A percentile compares a stretch with the other conserved stretches of the same genome.
These are phyloP conservation scores for Penicillium sp. DNA, from an alignment of 2,329 filamentous ascomycete species.

Conservation along the genomic window DNA sequence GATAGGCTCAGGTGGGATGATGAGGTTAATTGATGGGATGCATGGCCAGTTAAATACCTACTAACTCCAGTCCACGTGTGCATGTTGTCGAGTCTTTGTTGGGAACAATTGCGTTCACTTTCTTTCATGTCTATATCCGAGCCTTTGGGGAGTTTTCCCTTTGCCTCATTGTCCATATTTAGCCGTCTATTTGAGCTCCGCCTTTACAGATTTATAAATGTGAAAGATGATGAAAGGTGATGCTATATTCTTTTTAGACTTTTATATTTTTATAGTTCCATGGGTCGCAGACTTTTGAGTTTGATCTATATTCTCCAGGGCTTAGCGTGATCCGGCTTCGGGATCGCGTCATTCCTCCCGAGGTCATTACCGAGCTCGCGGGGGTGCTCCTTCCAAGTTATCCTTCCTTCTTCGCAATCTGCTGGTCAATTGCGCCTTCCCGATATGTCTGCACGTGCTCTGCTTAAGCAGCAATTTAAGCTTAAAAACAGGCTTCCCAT, in stretches of 20 bases:
- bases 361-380: not conserved
- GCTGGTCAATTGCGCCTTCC: slow-evolving; percentile 8
- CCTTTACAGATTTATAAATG: not conserved
- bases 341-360: slow-evolving; percentile 1
- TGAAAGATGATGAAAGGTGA: not conserved
- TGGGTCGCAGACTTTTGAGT: not conserved
- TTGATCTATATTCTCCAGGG: not conserved
- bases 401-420: slow-evolving; percentile 5
- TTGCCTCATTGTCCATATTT: not conserved
- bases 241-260: not conserved
- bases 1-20: not conserved
- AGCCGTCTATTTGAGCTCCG: not conserved
- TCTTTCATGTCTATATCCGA: not conserved
- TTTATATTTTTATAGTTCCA: not conserved
- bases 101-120: not conserved
- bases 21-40: not conserved
- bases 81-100: slow-evolving; percentile 1
- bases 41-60: not conserved
- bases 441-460: slow-evolving; percentile 16
- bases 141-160: not conserved
- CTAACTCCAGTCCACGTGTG: too few species aligned
- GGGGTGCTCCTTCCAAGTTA: slow-evolving; percentile 1
- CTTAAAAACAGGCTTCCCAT: slow-evolving; percentile 3
- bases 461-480: slow-evolving; percentile 5
- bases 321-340: not conserved